Percentiles rank a stretch among this genome's conserved stretches.
phyloP scores from a whole-genome alignment of 1,284 basidiomycete genomes.

The Gomphus bonarii region DNA sequence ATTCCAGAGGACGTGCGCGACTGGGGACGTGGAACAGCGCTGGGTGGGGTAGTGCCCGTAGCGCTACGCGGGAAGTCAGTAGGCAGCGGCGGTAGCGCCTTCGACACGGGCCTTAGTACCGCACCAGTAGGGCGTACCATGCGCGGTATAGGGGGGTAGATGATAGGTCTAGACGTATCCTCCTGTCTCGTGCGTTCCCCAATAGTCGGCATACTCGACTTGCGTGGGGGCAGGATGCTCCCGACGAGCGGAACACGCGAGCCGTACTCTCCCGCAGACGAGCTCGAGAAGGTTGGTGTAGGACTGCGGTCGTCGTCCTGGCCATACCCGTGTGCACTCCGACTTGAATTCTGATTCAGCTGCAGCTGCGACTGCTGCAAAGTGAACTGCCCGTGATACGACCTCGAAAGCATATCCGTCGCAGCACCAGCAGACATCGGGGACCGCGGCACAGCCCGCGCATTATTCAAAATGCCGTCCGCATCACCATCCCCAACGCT shows the following conservation, averaged over 20 bases:
- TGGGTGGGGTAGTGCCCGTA: background rate
- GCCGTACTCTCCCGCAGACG: background rate
- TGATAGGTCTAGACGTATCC: background rate
- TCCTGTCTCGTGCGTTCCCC: background rate
- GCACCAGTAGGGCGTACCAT: background rate
- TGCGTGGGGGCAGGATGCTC: background rate
- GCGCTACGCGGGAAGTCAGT: background rate
- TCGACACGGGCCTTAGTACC: background rate
- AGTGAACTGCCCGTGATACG: too few species aligned
- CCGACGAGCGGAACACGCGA: too few species aligned
- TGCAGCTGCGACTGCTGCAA: too few species aligned
- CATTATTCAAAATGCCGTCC: background rate
- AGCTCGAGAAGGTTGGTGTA: background rate
- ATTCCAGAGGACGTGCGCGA: background rate
- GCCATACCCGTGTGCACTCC: too few species aligned
- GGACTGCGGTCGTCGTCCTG: too few species aligned
- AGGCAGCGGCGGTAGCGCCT: background rate
- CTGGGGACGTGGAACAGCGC: background rate
- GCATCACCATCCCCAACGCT: background rate
- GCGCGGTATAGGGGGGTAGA: too few species aligned
- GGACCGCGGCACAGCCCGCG: too few species aligned
- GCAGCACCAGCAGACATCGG: too few species aligned
- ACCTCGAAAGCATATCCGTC: too few species aligned
- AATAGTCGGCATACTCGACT: background rate
- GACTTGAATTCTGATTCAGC: too few species aligned